Base-by-base conservation (phyloP, 345 rosid species). In the Lenwebbia sp. region DNA sequence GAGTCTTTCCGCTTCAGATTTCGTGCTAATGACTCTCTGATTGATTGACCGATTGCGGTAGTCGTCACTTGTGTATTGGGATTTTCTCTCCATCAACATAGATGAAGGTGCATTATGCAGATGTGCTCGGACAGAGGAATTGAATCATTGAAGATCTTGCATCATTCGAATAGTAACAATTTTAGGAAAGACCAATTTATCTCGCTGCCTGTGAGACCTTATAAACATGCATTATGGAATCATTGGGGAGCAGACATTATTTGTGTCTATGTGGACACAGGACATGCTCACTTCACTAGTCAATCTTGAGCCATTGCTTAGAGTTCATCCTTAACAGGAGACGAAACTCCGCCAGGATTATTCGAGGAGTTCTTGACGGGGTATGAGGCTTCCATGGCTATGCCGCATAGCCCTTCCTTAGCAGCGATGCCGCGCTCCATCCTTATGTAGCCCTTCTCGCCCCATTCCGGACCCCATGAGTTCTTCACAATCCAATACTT, bases 391-490 rank as follows among this genome's bases (percentile, higher is more conserved):
- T 91, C 91, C 95, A 95, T 93, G 21, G 97, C 94, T 57, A 94
- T 93, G 41, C 96, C 97, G 28, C 96, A 95, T 21, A 91, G 88
- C 23, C 98, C 98, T 82, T 91, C 91, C 82, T 85, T 85, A 13
- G 88, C 89, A 1, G 89, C 65, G 57, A 92, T 84, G 13, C 94
- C 93, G 5, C 95, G 91, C 85, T 92, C 86, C 89, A 95, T 89
- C 90, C 98, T 92, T 41, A 92, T 89, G 87, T 92, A 94, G 25
- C 98, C 96, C 75, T 91, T 91, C 93, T 95, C 95, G 74, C 98
- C 98, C 98, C 95, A 95, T 86, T 90, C 92, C 0, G 88, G 7
- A 60, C 98, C 98, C 96, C 98, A 95, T 7, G 96, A 95, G 74
- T 94, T 95, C 87, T 86, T 91, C 88, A 95, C 96, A 21, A 90